phyloP scores from a whole-genome alignment of 495 filamentous ascomycete genomes.

The Trichoderma asperelloides region DNA sequence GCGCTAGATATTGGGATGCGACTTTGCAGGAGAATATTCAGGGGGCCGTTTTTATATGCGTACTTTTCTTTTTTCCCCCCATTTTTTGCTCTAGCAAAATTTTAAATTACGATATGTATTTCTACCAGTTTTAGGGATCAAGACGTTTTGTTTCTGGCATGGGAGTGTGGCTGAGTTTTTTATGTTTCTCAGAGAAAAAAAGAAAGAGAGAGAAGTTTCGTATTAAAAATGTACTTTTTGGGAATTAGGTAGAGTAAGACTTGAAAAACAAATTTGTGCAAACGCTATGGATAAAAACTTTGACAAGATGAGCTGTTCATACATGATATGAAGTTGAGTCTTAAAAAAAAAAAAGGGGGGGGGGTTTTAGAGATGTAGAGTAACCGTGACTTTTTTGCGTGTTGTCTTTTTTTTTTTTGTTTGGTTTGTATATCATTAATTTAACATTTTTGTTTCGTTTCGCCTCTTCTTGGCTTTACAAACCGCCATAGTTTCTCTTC shows the following conservation, averaged over 20 bases:
- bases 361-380: too few species aligned
- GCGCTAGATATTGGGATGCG: not conserved
- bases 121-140: not conserved
- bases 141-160: not conserved
- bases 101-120: not conserved
- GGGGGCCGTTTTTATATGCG: not conserved
- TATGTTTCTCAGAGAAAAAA: too few species aligned
- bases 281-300: not conserved
- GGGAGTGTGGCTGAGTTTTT: not conserved
- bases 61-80: not conserved
- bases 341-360: too few species aligned
- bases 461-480: slow-evolving; percentile 3
- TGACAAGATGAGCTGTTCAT: not conserved
- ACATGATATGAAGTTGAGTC: too few species aligned
- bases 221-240: not conserved
- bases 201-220: not conserved
- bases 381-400: too few species aligned
- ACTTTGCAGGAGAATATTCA: not conserved
- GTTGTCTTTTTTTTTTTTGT: not conserved
- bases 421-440: not conserved
- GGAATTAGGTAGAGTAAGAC: not conserved
- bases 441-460: not conserved
- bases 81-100: not conserved
- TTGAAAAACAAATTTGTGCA: not conserved
- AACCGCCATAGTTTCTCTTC: slow-evolving; percentile 47